These are phyloP conservation scores for Sclerotinia subarctica DNA, from an alignment of 2,329 filamentous ascomycete genomes.

Conservation along the genomic window DNA sequence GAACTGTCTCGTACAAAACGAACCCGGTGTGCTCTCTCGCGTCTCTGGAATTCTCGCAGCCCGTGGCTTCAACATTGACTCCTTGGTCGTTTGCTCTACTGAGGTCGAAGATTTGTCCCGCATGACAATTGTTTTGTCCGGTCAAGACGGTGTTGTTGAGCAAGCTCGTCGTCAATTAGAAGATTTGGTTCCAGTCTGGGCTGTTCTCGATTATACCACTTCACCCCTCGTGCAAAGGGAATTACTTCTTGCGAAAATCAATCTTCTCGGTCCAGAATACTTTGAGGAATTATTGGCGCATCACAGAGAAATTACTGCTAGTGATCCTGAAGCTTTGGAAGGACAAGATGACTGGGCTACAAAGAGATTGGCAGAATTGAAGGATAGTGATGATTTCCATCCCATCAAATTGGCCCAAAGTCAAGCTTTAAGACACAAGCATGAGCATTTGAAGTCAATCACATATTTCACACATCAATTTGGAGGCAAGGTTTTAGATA, in stretches of 20 bases:
- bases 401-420: constrained; percentile 81
- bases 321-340: constrained; percentile 36
- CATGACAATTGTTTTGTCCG: constrained; percentile 97
- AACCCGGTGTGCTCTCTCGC: constrained; percentile 93
- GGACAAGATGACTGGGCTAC: constrained; percentile 44
- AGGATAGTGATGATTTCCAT: constrained; percentile 66
- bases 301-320: constrained; percentile 80
- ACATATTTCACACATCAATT: constrained; percentile 98
- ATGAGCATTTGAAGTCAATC: constrained; percentile 94
- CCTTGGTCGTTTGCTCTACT: constrained; percentile 93
- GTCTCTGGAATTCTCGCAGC: constrained; percentile 95
- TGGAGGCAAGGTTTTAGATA: constrained; percentile 94
- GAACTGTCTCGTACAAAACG: constrained; percentile 98
- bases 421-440: constrained; percentile 91
- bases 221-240: constrained; percentile 94
- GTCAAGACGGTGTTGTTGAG: constrained; percentile 95
- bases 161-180: constrained; percentile 93
- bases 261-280: constrained; percentile 94
- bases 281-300: constrained; percentile 96
- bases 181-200: constrained; percentile 97
- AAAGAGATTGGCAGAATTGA: constrained; percentile 27
- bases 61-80: constrained; percentile 98
- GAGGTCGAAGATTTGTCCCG: constrained; percentile 95
- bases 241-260: constrained; percentile 91
- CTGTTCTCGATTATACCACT: constrained; percentile 91